Base-by-base conservation (phyloP, 345 rosid species). In the Eucalyptus paniculata region DNA sequence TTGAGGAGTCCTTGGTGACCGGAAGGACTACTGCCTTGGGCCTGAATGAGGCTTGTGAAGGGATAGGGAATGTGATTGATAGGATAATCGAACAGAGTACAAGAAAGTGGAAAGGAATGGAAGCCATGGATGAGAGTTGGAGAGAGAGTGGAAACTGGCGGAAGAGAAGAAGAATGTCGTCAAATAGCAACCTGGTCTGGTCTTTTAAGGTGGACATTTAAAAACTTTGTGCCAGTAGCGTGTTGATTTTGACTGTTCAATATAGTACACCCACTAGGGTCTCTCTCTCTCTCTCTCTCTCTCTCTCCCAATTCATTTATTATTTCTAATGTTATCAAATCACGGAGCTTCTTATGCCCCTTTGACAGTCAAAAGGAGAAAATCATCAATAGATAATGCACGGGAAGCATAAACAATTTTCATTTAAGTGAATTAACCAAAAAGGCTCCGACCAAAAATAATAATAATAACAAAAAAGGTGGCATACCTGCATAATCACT, bases 11-110 rank as follows among this genome's bases (percentile, higher is more conserved):
- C 86, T 92, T 92, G 23, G 93, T 81, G 34, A 94, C 93, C 2
- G 93, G 95, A 77, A 93, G 90, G 60, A 92, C 89, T 2, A 94
- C 86, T 30, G 93, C 94, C 58, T 90, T 93, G 12, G 94, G 94
- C 49, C 93, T 91, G 87, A 92, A 92, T 12, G 92, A 89, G 88
- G 89, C 85, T 50, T 88, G 47, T 47, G 80, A 88, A 51, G 86
- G 53, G 37, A 67, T 87, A 34, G 45, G 67, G 40, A 49, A 90
- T 80, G 53, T 80, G 80, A 89, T 45, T 6, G 54, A 34, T 9
- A 42, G 9, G 58, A 65, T 23, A 69, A 86, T 86, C 34, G 60
- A 53, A 21, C 58, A 12, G 50, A 40, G 54, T 50, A 7, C 4
- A 77, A n/a, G 80, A 34, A 34, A 82, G 86, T 1, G 47, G 83